These are phyloP conservation scores for Sporothrix mexicana DNA, from an alignment of 2,329 filamentous ascomycete species.

Conservation along the genomic window DNA sequence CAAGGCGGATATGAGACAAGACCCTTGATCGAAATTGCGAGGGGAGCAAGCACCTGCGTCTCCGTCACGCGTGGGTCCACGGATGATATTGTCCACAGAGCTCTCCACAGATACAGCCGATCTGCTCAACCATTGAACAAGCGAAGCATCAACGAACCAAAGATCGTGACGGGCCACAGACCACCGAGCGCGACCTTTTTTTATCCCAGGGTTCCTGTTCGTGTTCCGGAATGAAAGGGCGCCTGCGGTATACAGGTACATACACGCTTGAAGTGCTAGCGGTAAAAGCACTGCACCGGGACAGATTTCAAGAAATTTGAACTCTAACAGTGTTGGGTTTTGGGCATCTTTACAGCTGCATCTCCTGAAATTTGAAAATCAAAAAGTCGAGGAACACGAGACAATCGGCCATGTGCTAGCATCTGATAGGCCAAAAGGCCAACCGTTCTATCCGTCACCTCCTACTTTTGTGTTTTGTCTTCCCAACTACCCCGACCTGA, in stretches of 20 bases:
- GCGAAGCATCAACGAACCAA: background rate
- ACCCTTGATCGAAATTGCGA: background rate
- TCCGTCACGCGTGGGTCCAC: conserved; percentile 1
- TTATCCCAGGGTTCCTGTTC: background rate
- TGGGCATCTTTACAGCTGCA: conserved; percentile 23
- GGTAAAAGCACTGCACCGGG: background rate
- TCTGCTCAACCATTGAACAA: background rate
- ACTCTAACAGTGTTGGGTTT: background rate
- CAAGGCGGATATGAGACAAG: background rate
- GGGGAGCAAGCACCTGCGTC: background rate
- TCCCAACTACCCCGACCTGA: background rate
- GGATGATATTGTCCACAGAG: background rate
- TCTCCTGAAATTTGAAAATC: background rate
- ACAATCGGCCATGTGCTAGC: conserved; percentile 17
- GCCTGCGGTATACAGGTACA: background rate
- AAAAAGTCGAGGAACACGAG: background rate
- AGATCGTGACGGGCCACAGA: background rate
- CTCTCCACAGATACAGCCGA: background rate
- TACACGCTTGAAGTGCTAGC: background rate
- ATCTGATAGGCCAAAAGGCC: background rate
- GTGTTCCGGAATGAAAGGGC: background rate
- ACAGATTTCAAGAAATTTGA: background rate
- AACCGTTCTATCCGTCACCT: background rate
- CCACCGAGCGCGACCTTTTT: background rate
- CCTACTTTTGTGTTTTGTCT: background rate